phyloP scores from a whole-genome alignment of 2,329 filamentous ascomycete genomes.

The Karstenula rhodostoma region DNA sequence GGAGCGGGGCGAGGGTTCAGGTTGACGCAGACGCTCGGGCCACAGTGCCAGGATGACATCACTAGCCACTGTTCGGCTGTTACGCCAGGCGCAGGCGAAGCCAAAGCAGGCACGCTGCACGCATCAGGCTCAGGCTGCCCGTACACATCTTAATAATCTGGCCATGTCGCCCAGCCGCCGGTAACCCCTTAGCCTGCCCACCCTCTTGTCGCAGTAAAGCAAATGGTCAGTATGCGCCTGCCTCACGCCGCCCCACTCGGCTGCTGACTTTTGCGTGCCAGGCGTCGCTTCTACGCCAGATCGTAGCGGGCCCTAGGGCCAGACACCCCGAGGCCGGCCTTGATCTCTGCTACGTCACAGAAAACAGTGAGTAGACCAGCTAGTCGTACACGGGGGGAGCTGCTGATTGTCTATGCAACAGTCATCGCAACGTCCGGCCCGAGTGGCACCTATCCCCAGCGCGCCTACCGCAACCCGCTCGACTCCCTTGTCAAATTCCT shows the following conservation, averaged over 20 bases:
- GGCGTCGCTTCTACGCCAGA: conserved; percentile 76
- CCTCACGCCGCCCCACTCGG: background rate
- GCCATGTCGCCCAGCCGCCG: conserved; percentile 15
- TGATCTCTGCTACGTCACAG: conserved; percentile 94
- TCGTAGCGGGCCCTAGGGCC: conserved; percentile 86
- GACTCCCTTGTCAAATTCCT: conserved; percentile 87
- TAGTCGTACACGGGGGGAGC: conserved; percentile 31
- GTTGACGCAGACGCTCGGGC: conserved; percentile 3
- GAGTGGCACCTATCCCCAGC: conserved; percentile 85
- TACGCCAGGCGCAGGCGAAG: conserved; percentile 1
- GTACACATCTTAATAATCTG: background rate
- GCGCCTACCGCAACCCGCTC: conserved; percentile 92
- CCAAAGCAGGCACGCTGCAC: too few species aligned
- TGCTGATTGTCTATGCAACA: conserved; percentile 30
- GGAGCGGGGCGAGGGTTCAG: background rate
- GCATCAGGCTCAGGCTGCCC: conserved; percentile 8
- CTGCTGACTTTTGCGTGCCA: conserved; percentile 21
- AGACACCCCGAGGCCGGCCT: conserved; percentile 87
- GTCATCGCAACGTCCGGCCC: conserved; percentile 83
- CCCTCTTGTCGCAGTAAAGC: background rate
- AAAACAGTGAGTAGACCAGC: conserved; percentile 69
- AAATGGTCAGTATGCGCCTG: conserved; percentile 20
- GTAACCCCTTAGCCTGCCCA: background rate
- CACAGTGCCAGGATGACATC: conserved; percentile 13
- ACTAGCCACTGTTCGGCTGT: background rate